Base-by-base conservation (phyloP, 345 rosid species). In the Brassica nigra region DNA sequence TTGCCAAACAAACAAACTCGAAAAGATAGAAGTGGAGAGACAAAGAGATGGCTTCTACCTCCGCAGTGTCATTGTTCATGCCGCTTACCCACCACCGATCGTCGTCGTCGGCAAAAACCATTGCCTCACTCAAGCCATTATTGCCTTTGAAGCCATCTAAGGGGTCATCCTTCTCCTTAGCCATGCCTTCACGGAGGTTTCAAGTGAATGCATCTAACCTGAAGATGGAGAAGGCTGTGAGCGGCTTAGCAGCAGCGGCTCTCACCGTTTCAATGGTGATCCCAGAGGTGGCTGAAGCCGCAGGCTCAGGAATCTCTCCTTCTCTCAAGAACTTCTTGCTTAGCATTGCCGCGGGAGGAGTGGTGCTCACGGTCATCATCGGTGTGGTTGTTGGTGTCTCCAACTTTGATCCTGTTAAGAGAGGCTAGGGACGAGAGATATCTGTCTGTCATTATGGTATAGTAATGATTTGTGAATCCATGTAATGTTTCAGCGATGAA, bases 271-370 rank as follows among this genome's bases (percentile, higher is more conserved):
- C 97, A 7, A 91, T 91, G 97, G 83, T 86, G 66, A 81, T 91
- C 67, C 97, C 95, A 0, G 88, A 90, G 49, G 90, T 87, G 20
- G 98, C 95, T 8, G 90, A 88, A 77, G 98, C 97, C 0, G 93
- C 95, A 0, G 92, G 77, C 7, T 1, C 87, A 8, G 90, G 85
- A 1, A 1, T 89, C 70, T 83, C 92, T 37, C 97, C 98, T 18
- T 93, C 98, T 39, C 97, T 91, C 82, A 89, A 91, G 84, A 93
- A 91, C 91, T 93, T 93, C 88, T 88, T 91, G 95, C 91, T 90
- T 71, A 93, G 98, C 84, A 89, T 91, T 69, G 87, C 42, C 0
- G 91, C 95, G 0, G 97, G 95, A 6, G 95, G 93, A 2, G 82
- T 86, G 31, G 94, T 93, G 75, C 86, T 87, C 31, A 70, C 3